Conservation (phyloP, 305 asterid species). For the Salvia sclarea region DNA sequence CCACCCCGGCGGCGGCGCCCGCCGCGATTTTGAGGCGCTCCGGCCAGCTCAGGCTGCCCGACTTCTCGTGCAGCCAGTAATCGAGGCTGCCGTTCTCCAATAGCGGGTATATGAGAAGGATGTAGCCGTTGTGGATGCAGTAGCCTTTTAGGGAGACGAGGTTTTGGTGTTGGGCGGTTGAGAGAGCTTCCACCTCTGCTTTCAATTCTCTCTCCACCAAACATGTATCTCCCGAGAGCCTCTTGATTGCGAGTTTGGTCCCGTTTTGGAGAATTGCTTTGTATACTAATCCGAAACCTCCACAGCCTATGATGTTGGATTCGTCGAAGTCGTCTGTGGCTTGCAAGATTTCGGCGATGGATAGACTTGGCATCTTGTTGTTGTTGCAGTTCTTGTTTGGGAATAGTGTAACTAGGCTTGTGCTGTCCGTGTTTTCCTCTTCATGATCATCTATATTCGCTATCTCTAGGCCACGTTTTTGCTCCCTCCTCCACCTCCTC, state of each 20-base stretch:
- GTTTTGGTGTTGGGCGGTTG: constrained; percentile 86
- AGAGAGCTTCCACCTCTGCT: constrained; percentile 86
- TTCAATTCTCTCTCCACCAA: constrained; percentile 88
- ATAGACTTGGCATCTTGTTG: constrained; percentile 51
- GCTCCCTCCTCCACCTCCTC: constrained; percentile 51
- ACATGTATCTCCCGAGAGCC: constrained; percentile 87
- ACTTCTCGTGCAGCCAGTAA: constrained; percentile 85
- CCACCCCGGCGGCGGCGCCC: constrained; percentile 77
- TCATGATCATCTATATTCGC: constrained; percentile 38
- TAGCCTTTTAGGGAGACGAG: constrained; percentile 81
- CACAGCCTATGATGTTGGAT: constrained; percentile 83
- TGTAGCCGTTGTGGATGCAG: constrained; percentile 69
- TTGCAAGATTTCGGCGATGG: constrained; percentile 57
- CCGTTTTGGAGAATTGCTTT: constrained; percentile 70
- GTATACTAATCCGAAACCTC: constrained; percentile 90
- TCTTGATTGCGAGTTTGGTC: constrained; percentile 75
- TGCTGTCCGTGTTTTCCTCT: constrained; percentile 49
- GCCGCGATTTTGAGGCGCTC: constrained; percentile 61
- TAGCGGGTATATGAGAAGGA: constrained; percentile 72
- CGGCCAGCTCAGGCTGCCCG: constrained; percentile 82
- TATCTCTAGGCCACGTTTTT: constrained; percentile 42
- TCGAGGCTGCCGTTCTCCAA: constrained; percentile 96
- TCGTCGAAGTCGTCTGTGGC: constrained; percentile 87
- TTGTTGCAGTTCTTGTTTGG: constrained; percentile 61
- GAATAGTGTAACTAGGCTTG: constrained; percentile 62